Evolutionary conservation across 139 green algal genomes (phyloP).

Genomic region (Chlorella sp.): DNA sequence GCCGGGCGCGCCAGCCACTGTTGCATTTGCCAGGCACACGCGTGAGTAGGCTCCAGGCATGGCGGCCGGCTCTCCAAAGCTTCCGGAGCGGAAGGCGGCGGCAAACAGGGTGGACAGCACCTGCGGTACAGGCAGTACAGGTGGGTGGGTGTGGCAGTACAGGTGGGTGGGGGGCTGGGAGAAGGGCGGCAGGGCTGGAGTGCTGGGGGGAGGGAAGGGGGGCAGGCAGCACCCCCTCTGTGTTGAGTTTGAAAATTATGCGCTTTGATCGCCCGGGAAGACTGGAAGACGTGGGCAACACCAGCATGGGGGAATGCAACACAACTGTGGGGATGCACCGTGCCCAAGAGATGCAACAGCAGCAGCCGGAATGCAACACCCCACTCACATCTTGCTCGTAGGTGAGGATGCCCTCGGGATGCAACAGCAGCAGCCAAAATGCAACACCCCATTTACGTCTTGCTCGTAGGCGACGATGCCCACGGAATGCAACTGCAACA

Average conservation of each 20-base stretch:
- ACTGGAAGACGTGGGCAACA: too few species aligned
- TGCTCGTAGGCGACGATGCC: not conserved
- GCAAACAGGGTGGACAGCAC: not conserved
- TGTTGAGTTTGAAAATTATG: too few species aligned
- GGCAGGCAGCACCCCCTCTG: too few species aligned
- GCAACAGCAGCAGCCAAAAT: not conserved
- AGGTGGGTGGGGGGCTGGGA: too few species aligned
- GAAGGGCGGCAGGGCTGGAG: too few species aligned
- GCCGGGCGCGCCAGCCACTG: not conserved
- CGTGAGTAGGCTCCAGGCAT: not conserved
- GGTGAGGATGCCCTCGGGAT: not conserved
- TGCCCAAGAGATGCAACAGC: too few species aligned
- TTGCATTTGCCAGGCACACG: not conserved
- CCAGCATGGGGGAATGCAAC: too few species aligned
- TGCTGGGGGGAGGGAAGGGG: too few species aligned
- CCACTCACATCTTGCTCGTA: not conserved
- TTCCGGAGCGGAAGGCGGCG: not conserved
- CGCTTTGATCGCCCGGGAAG: too few species aligned
- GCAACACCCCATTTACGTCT: not conserved
- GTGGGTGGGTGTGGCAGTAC: too few species aligned
- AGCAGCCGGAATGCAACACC: not conserved
- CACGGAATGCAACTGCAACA: not conserved
- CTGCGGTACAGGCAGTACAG: not conserved
- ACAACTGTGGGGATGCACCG: too few species aligned
- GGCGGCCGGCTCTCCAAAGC: not conserved